A percentile compares a stretch with the other conserved stretches of the same genome.
These are phyloP conservation scores for Aspergillus sp. DNA, from an alignment of 2,329 filamentous ascomycete genomes.

Conservation along the genomic window DNA sequence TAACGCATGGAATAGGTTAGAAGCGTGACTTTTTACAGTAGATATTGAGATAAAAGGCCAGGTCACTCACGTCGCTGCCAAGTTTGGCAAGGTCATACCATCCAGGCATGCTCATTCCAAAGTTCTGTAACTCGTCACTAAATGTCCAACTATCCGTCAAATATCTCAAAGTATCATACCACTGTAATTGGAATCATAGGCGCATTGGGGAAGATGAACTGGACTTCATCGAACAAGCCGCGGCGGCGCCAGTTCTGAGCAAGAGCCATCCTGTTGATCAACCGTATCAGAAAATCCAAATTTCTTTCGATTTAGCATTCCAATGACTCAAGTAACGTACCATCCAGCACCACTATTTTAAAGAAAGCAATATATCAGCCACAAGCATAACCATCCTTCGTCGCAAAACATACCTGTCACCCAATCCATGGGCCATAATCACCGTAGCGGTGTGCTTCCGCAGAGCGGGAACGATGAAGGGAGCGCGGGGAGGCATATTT, in stretches of 20 bases:
- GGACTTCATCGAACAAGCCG: conserved; percentile 78
- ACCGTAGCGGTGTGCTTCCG: conserved; percentile 88
- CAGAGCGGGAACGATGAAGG: conserved; percentile 71
- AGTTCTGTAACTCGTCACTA: conserved; percentile 50
- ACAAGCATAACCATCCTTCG: not conserved
- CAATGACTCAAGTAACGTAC: conserved; percentile 23
- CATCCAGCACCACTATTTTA: conserved; percentile 43
- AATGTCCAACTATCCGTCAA: conserved; percentile 1
- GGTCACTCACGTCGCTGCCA: conserved; percentile 33
- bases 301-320: not conserved
- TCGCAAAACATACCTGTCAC: conserved; percentile 63
- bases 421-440: conserved; percentile 89
- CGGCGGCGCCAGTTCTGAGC: conserved; percentile 83
- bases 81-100: conserved; percentile 47
- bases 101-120: conserved; percentile 75
- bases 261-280: conserved; percentile 57
- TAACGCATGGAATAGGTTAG: not conserved
- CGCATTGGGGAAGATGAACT: conserved; percentile 92
- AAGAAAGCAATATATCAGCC: conserved; percentile 7
- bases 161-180: conserved; percentile 43
- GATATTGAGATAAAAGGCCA: conserved; percentile 1
- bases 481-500: conserved; percentile 45
- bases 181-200: conserved; percentile 81
- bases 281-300: not conserved
- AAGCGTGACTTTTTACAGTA: not conserved